phyloP scores from a whole-genome alignment of 1,284 basidiomycete species.

The Earliella scabrosa region DNA sequence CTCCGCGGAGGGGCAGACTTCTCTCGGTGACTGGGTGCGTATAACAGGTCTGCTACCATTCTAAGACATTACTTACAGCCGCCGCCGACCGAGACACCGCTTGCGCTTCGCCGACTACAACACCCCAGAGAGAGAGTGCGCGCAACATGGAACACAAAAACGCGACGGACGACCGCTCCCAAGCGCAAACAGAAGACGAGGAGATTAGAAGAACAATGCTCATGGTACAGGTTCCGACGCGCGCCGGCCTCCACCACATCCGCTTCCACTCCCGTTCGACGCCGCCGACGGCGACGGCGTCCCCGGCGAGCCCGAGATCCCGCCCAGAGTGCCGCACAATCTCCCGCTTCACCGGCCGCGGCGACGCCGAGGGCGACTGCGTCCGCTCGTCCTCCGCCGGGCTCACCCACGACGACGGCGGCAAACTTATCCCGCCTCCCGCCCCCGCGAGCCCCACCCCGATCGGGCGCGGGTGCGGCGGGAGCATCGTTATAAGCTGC shows the following conservation, averaged over 20 bases:
- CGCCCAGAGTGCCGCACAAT: conserved; percentile 52
- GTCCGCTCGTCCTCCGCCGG: conserved; percentile 48
- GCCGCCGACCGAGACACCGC: background rate
- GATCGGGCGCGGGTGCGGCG: conserved; percentile 72
- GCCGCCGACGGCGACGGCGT: background rate
- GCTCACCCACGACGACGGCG: conserved; percentile 48
- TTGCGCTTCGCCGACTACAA: conserved; percentile 16
- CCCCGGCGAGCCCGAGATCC: conserved; percentile 38
- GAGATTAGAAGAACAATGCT: conserved; percentile 12
- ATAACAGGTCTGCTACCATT: no score
- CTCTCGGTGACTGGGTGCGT: no score
- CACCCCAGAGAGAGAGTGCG: no score
- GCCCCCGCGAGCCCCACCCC: conserved; percentile 49
- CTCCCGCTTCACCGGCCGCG: conserved; percentile 54
- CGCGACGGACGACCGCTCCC: conserved; percentile 17
- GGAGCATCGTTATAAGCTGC: conserved; percentile 57
- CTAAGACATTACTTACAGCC: no score
- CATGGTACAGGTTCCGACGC: conserved; percentile 21
- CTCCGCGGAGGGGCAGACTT: no score
- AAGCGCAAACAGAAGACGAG: background rate
- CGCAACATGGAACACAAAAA: no score
- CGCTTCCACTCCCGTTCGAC: background rate
- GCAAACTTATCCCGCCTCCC: conserved; percentile 47
- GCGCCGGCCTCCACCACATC: background rate
- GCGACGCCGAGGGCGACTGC: conserved; percentile 36